phyloP scores from a whole-genome alignment of 805 yeast genomes.

The Candida silvatica region DNA sequence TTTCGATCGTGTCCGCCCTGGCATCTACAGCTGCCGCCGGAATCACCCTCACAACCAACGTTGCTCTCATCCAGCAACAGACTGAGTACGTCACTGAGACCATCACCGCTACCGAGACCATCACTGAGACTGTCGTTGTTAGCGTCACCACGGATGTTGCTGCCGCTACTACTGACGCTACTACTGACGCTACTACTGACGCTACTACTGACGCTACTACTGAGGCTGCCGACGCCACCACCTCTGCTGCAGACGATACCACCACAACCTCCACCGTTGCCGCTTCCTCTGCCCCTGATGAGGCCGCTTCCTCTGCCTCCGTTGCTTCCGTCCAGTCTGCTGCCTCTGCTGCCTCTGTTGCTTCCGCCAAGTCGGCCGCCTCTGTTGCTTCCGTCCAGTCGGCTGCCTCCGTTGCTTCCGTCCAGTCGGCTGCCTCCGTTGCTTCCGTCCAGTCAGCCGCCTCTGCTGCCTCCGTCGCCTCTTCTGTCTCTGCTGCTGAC shows the following conservation, averaged over 20 bases:
- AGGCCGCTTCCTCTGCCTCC: no score
- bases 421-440: background rate
- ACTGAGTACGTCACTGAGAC: constrained; percentile 1
- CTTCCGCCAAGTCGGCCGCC: constrained; percentile 4
- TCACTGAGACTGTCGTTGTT: no score
- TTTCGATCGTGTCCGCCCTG: no score
- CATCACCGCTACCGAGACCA: background rate
- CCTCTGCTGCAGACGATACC: background rate
- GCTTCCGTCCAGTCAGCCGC: background rate
- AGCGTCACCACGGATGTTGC: constrained; percentile 1
- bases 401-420: background rate
- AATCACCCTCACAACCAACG: background rate
- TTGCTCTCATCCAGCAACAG: constrained; percentile 1
- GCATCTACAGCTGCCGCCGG: background rate
- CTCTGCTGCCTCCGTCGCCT: no score
- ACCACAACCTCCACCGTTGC: constrained; percentile 5
- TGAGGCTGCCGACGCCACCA: background rate
- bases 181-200: constrained; percentile 9
- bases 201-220: constrained; percentile 3
- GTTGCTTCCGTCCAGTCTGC: constrained; percentile 7
- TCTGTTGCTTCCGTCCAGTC: no score
- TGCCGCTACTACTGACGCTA: constrained; percentile 1
- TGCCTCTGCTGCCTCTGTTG: constrained; percentile 1
- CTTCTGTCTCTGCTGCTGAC: constrained; percentile 10
- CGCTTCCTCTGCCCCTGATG: no score